Base-by-base conservation (phyloP, 1,139 yeast species). In the Taphrina deformans region DNA sequence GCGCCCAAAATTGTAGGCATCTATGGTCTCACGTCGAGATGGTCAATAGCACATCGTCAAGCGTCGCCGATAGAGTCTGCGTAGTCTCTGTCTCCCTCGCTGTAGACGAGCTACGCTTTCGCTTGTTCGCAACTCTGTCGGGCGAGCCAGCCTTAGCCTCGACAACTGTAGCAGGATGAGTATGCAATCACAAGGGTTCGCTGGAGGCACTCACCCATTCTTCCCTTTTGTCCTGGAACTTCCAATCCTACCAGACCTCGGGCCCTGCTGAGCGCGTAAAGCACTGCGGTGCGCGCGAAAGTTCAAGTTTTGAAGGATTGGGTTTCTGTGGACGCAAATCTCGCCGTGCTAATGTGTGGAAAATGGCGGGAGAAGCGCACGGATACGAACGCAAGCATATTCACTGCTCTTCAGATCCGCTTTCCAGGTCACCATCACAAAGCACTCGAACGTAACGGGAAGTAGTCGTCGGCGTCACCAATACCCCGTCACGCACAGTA, bases 1-100 rank as follows among this genome's bases (percentile, higher is more conserved):
- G 41, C 41, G 16, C 14, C 21, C 50, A 2, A n/a, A n/a, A n/a
- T n/a, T n/a, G n/a, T n/a, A n/a, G n/a, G n/a, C n/a, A n/a, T n/a
- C n/a, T n/a, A n/a, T n/a, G n/a, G n/a, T n/a, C n/a, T n/a, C 27
- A 48, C 53, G 35, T 27, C 35, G 53, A 14, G 14, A 48, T n/a
- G 1, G 21, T 48, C 21, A 48, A 6, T 16, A 26, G 16, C 2
- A 48, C 23, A 48, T 48, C 53, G 21, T 16, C 35, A 48, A 48
- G 35, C 18, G 35, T 48, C 14, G 14, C 10, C 21, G 35, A 26
- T 5, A 27, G 53, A 2, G 33, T 12, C 21, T 12, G 14, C 3
- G 35, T 14, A 7, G n/a, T 14, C 16, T 18, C 35, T 7, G 24
- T 12, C 21, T 2, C 53, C 5, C 14, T 26, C 18, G 53, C 10